These are phyloP conservation scores for Excoecaria cochinchinensis DNA, from an alignment of 345 rosid genomes.

Conservation along the genomic window DNA sequence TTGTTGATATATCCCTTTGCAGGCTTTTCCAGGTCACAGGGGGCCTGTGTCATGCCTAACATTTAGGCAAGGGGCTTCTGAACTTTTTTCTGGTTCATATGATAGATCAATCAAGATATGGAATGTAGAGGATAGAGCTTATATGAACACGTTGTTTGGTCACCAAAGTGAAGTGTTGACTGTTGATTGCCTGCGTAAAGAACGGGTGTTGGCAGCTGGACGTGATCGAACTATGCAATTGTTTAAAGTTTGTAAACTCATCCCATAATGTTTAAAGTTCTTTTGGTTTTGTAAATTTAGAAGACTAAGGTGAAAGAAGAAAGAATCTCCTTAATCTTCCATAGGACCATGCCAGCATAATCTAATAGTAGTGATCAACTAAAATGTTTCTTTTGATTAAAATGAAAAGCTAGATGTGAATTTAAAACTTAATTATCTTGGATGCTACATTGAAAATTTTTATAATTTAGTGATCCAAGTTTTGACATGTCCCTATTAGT, in stretches of 20 bases:
- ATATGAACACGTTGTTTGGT: conserved; percentile 69
- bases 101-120: conserved; percentile 90
- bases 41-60: conserved; percentile 78
- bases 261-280: conserved; percentile 1
- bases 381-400: neutral
- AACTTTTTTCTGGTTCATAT: conserved; percentile 96
- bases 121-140: conserved; percentile 90
- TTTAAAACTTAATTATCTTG: neutral
- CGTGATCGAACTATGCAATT: conserved; percentile 89
- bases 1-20: conserved; percentile 26
- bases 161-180: conserved; percentile 78
- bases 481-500: neutral
- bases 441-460: neutral
- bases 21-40: conserved; percentile 96
- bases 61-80: conserved; percentile 82
- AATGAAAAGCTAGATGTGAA: neutral
- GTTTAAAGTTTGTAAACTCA: conserved; percentile 41
- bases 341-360: neutral
- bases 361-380: neutral
- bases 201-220: conserved; percentile 71
- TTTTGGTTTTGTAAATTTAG: neutral
- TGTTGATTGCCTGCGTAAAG: conserved; percentile 74
- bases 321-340: neutral
- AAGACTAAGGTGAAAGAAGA: neutral
- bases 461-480: neutral